These are phyloP conservation scores for Arthrobotrys musiformis DNA, from an alignment of 2,329 filamentous ascomycete genomes.

Conservation along the genomic window DNA sequence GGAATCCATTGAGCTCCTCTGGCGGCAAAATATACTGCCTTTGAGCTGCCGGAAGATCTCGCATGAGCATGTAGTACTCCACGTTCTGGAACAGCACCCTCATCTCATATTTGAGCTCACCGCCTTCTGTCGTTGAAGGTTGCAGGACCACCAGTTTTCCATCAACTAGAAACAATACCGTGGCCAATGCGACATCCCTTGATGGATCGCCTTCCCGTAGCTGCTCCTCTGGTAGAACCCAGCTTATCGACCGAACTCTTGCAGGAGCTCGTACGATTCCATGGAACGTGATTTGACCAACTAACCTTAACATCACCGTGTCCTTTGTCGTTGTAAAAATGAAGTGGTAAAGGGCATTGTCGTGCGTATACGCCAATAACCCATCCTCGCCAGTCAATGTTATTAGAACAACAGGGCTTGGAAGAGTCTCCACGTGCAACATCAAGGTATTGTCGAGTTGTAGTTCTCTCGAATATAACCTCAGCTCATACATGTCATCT, in stretches of 20 bases:
- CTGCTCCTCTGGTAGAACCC: conserved; percentile 92
- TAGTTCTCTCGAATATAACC: conserved; percentile 90
- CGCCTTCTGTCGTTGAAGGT: conserved; percentile 82
- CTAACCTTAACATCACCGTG: conserved; percentile 78
- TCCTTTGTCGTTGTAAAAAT: conserved; percentile 80
- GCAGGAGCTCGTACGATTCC: conserved; percentile 94
- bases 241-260: conserved; percentile 90
- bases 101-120: conserved; percentile 97
- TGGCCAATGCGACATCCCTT: conserved; percentile 91
- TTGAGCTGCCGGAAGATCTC: conserved; percentile 74
- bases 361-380: conserved; percentile 93
- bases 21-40: conserved; percentile 45
- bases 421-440: conserved; percentile 80
- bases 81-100: conserved; percentile 94
- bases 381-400: conserved; percentile 93
- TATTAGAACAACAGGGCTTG: conserved; percentile 87
- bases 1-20: conserved; percentile 43
- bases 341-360: conserved; percentile 95
- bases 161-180: conserved; percentile 94
- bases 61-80: conserved; percentile 92
- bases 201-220: conserved; percentile 90
- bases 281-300: conserved; percentile 98
- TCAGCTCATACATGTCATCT: conserved; percentile 81
- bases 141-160: conserved; percentile 93
- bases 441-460: conserved; percentile 77